Percentiles rank a stretch among this genome's conserved stretches.
Evolutionary conservation across 176 grass and related monocot genomes (phyloP).

Genomic region (Paspalum notatum): DNA sequence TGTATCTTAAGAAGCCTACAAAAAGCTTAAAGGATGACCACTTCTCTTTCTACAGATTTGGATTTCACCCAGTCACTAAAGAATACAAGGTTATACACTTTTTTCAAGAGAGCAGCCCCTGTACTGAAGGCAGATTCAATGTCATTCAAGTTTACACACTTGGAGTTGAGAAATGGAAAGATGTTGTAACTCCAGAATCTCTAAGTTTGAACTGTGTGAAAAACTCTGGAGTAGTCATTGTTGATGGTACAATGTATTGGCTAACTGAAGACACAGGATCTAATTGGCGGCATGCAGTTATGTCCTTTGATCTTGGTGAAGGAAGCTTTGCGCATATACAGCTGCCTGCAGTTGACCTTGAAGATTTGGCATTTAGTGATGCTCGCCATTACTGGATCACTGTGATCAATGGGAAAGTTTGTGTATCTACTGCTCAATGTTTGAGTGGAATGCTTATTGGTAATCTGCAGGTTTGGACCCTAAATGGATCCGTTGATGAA

Average conservation of each 20-base stretch:
- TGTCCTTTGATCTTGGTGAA: constrained; percentile 39
- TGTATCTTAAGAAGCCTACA: constrained; percentile 32
- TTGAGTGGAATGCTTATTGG: not conserved
- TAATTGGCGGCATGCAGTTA: not conserved
- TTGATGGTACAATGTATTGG: constrained; percentile 38
- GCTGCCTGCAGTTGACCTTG: not conserved
- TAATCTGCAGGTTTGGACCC: constrained; percentile 35
- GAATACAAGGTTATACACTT: constrained; percentile 41
- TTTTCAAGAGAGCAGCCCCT: not conserved
- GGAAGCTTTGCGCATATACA: constrained; percentile 11
- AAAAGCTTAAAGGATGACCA: not conserved
- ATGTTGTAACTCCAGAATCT: not conserved
- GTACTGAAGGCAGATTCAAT: not conserved
- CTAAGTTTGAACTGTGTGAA: constrained; percentile 1
- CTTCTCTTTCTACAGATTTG: constrained; percentile 19
- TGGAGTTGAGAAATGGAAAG: constrained; percentile 9
- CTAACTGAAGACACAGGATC: not conserved
- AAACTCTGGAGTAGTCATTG: not conserved
- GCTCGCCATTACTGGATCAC: not conserved
- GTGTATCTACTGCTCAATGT: constrained; percentile 7
- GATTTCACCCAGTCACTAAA: constrained; percentile 31
- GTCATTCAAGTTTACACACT: constrained; percentile 45
- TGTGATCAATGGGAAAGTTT: constrained; percentile 32
- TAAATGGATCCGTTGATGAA: not conserved
- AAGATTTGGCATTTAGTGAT: not conserved